Evolutionary conservation across 305 asterid genomes (phyloP).

Genomic region (Ajuga reptans): DNA sequence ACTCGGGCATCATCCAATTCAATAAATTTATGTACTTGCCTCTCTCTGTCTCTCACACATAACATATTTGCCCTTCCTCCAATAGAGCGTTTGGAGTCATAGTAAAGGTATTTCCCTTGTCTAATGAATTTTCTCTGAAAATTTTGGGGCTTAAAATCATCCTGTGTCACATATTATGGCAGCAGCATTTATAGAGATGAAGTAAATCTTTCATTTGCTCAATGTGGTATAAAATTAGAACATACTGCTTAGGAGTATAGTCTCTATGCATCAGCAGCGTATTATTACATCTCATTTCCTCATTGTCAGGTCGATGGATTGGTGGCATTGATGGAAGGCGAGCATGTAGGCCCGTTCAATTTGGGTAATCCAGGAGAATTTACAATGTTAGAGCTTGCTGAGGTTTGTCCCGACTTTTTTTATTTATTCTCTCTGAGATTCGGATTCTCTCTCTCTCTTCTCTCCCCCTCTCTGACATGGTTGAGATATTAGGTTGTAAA

Average conservation of each 20-base stretch:
- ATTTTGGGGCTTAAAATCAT: not conserved
- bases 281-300: not conserved
- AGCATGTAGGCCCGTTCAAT: conserved; percentile 91
- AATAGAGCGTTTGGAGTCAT: no score
- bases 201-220: not conserved
- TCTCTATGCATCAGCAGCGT: not conserved
- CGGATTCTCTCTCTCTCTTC: not conserved
- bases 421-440: not conserved
- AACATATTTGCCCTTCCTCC: not conserved
- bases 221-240: not conserved
- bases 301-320: conserved; percentile 67
- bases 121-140: not conserved
- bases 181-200: not conserved
- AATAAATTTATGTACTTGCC: not conserved
- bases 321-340: conserved; percentile 88
- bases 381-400: conserved; percentile 84
- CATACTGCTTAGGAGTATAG: not conserved
- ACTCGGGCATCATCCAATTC: not conserved
- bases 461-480: not conserved
- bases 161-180: no score
- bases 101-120: not conserved
- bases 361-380: conserved; percentile 93
- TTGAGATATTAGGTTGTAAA: conserved; percentile 58
- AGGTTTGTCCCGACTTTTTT: conserved; percentile 43
- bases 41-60: not conserved